Percentiles rank a stretch among this genome's conserved stretches.
phyloP scores from a whole-genome alignment of 2,329 filamentous ascomycete genomes.

The Aspergillus carbonarius region DNA sequence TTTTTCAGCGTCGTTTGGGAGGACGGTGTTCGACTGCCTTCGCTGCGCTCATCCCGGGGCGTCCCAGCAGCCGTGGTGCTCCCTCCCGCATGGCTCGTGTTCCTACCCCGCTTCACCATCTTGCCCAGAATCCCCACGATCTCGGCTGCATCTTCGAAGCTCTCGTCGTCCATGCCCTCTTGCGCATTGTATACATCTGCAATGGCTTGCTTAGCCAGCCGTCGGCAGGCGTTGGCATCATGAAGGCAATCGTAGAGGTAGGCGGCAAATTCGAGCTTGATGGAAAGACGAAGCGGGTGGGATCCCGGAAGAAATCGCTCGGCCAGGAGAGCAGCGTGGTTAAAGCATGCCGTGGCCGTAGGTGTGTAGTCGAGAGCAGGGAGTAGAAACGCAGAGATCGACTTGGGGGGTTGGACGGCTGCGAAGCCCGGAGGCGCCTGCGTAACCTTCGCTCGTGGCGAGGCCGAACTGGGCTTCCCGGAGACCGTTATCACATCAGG shows the following conservation, averaged over 20 bases:
- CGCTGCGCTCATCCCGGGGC: slow-evolving; percentile 29
- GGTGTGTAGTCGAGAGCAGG: slow-evolving; percentile 79
- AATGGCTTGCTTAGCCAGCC: slow-evolving; percentile 77
- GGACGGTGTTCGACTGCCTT: slow-evolving; percentile 30
- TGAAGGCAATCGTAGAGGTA: slow-evolving; percentile 93
- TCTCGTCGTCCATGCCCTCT: slow-evolving; percentile 92
- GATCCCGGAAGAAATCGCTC: slow-evolving; percentile 78
- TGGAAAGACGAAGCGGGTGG: slow-evolving; percentile 82
- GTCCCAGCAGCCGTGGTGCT: slow-evolving; percentile 27
- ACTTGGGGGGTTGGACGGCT: slow-evolving; percentile 30
- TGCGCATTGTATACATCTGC: slow-evolving; percentile 86
- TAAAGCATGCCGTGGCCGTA: slow-evolving; percentile 77
- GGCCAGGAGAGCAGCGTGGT: slow-evolving; percentile 71
- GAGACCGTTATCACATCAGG: slow-evolving; percentile 16
- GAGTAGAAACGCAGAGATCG: slow-evolving; percentile 71
- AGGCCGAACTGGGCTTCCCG: neutral
- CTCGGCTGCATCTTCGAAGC: slow-evolving; percentile 88
- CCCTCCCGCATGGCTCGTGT: slow-evolving; percentile 36
- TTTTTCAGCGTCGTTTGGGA: slow-evolving; percentile 13
- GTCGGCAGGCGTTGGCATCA: slow-evolving; percentile 72
- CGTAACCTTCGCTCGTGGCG: slow-evolving; percentile 10
- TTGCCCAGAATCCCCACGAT: slow-evolving; percentile 81
- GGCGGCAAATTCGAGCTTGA: slow-evolving; percentile 88
- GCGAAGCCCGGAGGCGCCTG: slow-evolving; percentile 39
- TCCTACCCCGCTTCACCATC: slow-evolving; percentile 76